Evolutionary conservation across 495 filamentous ascomycete genomes (phyloP).

Genomic region (Copromyces sp.): DNA sequence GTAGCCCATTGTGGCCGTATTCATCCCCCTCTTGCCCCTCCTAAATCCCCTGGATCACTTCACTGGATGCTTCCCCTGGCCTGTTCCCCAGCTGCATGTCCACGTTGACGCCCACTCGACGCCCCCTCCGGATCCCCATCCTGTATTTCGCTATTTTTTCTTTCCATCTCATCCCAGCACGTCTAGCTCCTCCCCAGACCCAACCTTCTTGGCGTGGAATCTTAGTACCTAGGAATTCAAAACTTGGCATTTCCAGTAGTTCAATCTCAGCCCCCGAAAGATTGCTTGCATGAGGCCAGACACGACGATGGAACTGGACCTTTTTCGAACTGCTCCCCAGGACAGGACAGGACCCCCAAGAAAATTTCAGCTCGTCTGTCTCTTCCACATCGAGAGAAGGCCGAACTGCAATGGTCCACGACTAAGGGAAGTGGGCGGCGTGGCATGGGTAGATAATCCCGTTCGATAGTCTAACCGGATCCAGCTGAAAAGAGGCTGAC

Average conservation of each 20-base stretch:
- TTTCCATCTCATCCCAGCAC: not conserved
- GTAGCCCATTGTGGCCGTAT: not conserved
- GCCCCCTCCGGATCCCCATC: not conserved
- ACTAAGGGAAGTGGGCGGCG: too few relatives aligned
- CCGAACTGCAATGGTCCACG: not conserved
- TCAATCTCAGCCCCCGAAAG: not conserved
- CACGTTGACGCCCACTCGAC: not conserved
- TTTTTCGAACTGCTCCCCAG: not conserved
- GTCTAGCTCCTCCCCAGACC: not conserved
- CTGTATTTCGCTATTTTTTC: not conserved
- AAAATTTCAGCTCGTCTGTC: not conserved
- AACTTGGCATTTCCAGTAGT: not conserved
- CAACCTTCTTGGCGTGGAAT: not conserved
- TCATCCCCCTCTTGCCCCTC: not conserved
- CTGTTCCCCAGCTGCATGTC: not conserved
- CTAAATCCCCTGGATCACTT: not conserved
- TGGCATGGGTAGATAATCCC: not conserved
- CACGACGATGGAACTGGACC: not conserved
- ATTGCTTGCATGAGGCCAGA: not conserved
- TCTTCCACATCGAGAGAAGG: not conserved
- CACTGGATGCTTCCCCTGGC: not conserved
- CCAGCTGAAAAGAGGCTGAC: not conserved
- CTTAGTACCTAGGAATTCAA: not conserved
- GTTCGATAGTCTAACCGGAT: not conserved
- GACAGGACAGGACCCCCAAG: not conserved